phyloP scores from a whole-genome alignment of 352 stramenopile genomes.

The Globisporangium megalacanthum region DNA sequence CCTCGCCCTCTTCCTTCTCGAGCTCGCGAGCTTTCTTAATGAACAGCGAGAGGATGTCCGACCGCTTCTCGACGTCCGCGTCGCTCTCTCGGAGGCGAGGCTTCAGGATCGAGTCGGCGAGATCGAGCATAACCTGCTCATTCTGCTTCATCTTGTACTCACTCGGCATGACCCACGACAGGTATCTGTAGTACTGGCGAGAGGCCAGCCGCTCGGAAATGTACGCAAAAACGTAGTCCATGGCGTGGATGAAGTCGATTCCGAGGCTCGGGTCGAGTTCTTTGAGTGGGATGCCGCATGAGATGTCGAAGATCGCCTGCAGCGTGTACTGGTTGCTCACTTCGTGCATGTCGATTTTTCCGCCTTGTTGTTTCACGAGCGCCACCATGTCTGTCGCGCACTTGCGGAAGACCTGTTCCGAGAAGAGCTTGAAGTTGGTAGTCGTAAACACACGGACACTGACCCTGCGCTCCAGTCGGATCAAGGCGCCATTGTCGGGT shows the following conservation, averaged over 20 bases:
- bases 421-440: not conserved
- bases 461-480: not conserved
- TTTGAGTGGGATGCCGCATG: conserved; percentile 38
- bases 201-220: conserved; percentile 49
- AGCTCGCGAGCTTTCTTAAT: conserved; percentile 44
- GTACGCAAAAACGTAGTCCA: conserved; percentile 54
- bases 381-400: not conserved
- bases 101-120: conserved; percentile 46
- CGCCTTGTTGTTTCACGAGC: not conserved
- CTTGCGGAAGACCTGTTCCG: not conserved
- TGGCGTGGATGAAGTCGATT: conserved; percentile 38
- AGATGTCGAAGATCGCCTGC: conserved; percentile 51
- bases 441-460: not conserved
- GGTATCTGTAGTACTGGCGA: conserved; percentile 58
- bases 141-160: conserved; percentile 32
- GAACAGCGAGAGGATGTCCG: conserved; percentile 49
- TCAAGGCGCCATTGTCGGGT: not conserved
- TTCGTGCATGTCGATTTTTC: conserved; percentile 38
- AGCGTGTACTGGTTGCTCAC: conserved; percentile 47
- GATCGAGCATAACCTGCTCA: conserved; percentile 21
- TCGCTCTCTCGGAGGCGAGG: conserved; percentile 29
- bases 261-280: conserved; percentile 24
- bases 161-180: conserved; percentile 55
- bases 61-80: conserved; percentile 22
- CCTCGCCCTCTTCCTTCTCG: not conserved